These are phyloP conservation scores for Escallonia herrerae DNA, from an alignment of 129 eudicot genomes.

Conservation along the genomic window DNA sequence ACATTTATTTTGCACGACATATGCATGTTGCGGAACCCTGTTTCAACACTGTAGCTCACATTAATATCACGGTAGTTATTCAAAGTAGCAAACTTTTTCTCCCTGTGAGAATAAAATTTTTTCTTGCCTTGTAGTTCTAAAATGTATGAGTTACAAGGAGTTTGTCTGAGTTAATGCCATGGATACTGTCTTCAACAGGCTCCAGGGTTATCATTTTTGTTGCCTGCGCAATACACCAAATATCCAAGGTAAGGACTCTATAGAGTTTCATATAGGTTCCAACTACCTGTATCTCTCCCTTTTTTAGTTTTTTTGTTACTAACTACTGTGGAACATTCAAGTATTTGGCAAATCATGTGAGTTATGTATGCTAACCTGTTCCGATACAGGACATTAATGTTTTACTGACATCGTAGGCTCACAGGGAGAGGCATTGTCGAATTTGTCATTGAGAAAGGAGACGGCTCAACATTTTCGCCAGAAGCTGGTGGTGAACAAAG, in stretches of 20 bases:
- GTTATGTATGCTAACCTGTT: neutral
- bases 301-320: too few relatives aligned
- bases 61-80: neutral
- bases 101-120: neutral
- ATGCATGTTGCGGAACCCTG: neutral
- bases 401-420: slow-evolving; percentile 40
- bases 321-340: too few relatives aligned
- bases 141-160: slow-evolving; percentile 10
- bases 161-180: slow-evolving; percentile 18
- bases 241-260: slow-evolving; percentile 63
- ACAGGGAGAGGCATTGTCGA: slow-evolving; percentile 89
- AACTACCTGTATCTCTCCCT: too few relatives aligned
- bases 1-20: neutral
- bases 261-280: neutral
- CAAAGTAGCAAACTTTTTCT: neutral
- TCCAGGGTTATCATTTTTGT: slow-evolving; percentile 92
- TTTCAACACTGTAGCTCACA: too few relatives aligned
- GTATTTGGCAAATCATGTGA: too few relatives aligned
- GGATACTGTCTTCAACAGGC: slow-evolving; percentile 65
- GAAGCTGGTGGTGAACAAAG: slow-evolving; percentile 74
- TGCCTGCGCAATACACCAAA: slow-evolving; percentile 68
- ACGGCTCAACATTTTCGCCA: slow-evolving; percentile 81
- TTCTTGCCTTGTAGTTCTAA: neutral
- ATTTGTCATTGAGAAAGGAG: slow-evolving; percentile 84
- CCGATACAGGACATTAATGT: slow-evolving; percentile 1